Evolutionary conservation across 1,284 basidiomycete genomes (phyloP).

Genomic region (Tilletiaria anomala): DNA sequence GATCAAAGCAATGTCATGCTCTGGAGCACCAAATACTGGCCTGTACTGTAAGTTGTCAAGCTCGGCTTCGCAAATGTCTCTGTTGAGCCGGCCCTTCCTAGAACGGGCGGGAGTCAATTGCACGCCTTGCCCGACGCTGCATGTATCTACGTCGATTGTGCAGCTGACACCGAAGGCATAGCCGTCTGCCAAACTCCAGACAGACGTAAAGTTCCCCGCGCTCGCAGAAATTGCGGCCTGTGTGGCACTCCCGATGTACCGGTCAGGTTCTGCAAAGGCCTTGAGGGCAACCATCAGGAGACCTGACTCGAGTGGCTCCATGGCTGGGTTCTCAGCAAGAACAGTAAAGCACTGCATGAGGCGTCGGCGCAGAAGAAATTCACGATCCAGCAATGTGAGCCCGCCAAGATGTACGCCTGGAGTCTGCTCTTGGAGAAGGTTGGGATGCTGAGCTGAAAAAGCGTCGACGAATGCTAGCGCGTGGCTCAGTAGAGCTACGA

Average conservation of each 20-base stretch:
- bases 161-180: conserved; percentile 85
- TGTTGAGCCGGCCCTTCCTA: conserved; percentile 58
- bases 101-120: no score
- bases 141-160: no score
- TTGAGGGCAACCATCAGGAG: conserved; percentile 72
- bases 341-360: conserved; percentile 78
- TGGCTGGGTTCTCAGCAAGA: conserved; percentile 62
- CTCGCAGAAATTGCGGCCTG: conserved; percentile 86
- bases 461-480: conserved; percentile 53
- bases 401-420: conserved; percentile 29
- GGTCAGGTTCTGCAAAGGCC: conserved; percentile 65
- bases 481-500: conserved; percentile 74
- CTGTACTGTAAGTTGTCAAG: conserved; percentile 60
- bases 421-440: conserved; percentile 15
- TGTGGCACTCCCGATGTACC: conserved; percentile 57
- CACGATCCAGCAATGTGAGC: conserved; percentile 59
- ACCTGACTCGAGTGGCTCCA: conserved; percentile 61
- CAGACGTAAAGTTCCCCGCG: conserved; percentile 63
- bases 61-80: conserved; percentile 60
- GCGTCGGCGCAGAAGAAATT: conserved; percentile 66
- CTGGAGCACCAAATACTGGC: no score
- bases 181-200: conserved; percentile 78
- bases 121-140: conserved; percentile 37
- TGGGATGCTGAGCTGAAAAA: conserved; percentile 50
- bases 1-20: no score